phyloP scores from a whole-genome alignment of 306 rosid genomes.

The Corylus americana region DNA sequence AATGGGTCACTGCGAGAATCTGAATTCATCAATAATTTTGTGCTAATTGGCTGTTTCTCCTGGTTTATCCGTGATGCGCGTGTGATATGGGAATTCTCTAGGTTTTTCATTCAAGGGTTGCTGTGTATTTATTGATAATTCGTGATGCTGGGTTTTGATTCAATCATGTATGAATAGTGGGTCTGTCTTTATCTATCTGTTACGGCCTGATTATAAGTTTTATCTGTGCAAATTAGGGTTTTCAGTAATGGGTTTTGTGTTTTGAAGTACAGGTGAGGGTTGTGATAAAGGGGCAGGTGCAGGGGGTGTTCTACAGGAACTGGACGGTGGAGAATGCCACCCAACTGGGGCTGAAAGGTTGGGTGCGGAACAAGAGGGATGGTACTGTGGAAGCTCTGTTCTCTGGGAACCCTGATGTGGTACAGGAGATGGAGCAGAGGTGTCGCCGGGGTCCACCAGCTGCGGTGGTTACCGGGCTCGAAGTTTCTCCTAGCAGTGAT shows the following conservation, averaged over 20 bases:
- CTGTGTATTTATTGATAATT: background rate
- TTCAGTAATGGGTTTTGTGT: constrained; percentile 4
- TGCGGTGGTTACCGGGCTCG: constrained; percentile 70
- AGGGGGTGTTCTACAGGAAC: constrained; percentile 62
- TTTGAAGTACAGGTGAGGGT: constrained; percentile 70
- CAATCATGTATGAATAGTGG: background rate
- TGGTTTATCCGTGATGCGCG: background rate
- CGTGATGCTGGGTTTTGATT: background rate
- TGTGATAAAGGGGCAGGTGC: constrained; percentile 84
- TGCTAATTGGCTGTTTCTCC: background rate
- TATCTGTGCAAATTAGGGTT: background rate
- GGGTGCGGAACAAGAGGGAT: constrained; percentile 57
- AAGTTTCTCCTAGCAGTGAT: constrained; percentile 62
- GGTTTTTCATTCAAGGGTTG: background rate
- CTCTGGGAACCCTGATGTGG: constrained; percentile 42
- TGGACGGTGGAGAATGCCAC: constrained; percentile 51
- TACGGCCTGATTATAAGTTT: background rate
- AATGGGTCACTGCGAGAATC: background rate
- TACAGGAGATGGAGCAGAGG: constrained; percentile 79
- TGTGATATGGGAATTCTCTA: background rate
- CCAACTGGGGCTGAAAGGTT: constrained; percentile 54
- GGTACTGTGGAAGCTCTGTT: constrained; percentile 62
- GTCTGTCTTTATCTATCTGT: background rate
- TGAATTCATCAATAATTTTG: background rate
- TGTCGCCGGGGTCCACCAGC: constrained; percentile 81